Evolutionary conservation across 176 grass and related monocot species (phyloP), one percentile per base, ranked within the genome.

Genomic region (Paspalum vaginatum): DNA sequence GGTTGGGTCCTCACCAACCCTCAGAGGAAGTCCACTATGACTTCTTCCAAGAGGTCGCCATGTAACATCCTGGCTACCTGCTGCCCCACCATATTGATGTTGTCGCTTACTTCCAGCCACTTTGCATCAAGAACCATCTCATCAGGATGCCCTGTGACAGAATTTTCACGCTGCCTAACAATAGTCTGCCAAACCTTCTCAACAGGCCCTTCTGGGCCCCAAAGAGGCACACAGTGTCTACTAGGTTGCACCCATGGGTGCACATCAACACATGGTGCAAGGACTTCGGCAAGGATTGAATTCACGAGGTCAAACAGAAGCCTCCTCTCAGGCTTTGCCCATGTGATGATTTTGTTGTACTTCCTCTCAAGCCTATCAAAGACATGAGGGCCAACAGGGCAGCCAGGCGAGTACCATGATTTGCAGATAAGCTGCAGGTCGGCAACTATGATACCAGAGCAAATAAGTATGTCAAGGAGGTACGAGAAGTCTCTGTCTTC

Each of bases 341-440:
- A 94, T 68, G 73, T 79, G 5, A 51, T 22, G 10, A 85, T 44
- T 18, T 82, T 85, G 50, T 7, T 82, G 73, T 94, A 94, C 58
- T 91, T 94, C 78, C 83, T 89, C 79, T 94, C 92, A 87, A 94
- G 89, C 68, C 66, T 91, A 58, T 85, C 68, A 50, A 94, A 91
- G 45, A 89, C 63, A 74, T 60, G 80, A 65, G 84, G 78, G 26
- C 68, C 49, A 70, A 85, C 62, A 58, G 86, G 86, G 76, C n/a
- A 89, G 45, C 76, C 69, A 56, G 69, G 73, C 12, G 21, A 79
- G 81, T 89, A 73, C 74, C 86, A 88, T 81, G 86, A 69, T 44
- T 87, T 84, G 74, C 82, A 91, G 53, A 89, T 49, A 43, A 81
- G 87, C 45, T 87, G 76, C 68, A 59, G 84, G 60, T 89, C 82